Evolutionary conservation across 2,329 filamentous ascomycete genomes (phyloP).

Genomic region (Colletotrichum agaves): DNA sequence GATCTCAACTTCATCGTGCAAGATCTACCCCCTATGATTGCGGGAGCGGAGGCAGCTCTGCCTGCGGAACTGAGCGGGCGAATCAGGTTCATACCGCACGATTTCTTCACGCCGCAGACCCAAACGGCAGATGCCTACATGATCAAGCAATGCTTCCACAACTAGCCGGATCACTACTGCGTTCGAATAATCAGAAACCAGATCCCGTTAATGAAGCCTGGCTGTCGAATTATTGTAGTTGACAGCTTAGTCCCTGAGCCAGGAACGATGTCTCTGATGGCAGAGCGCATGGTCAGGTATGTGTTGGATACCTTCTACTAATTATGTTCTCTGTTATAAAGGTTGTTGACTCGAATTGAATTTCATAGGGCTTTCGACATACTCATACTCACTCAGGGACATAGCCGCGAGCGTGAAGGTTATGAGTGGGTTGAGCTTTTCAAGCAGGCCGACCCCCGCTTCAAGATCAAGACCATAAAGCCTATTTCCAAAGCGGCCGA

Average conservation of each 20-base stretch:
- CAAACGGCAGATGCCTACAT: slow-evolving; percentile 3
- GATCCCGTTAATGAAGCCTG: slow-evolving; percentile 1
- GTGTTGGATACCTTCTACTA: not conserved
- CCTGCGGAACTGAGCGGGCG: not conserved
- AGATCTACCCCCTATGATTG: not conserved
- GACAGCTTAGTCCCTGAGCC: slow-evolving; percentile 8
- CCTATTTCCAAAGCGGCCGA: slow-evolving; percentile 3
- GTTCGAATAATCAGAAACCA: slow-evolving; percentile 3
- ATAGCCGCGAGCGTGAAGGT: not conserved
- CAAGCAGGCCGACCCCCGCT: not conserved
- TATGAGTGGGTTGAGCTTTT: slow-evolving; percentile 1
- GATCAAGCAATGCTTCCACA: slow-evolving; percentile 6
- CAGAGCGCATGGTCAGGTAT: slow-evolving; percentile 3
- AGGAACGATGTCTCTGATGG: slow-evolving; percentile 3
- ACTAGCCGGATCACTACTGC: slow-evolving; percentile 4
- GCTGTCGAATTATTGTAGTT: not conserved
- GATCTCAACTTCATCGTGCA: slow-evolving; percentile 4
- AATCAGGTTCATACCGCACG: not conserved
- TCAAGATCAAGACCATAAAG: not conserved
- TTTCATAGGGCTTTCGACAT: not conserved
- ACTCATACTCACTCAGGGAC: not conserved
- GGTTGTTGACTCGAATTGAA: not conserved
- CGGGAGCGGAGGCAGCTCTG: not conserved
- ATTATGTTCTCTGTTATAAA: not conserved
- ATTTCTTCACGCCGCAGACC: slow-evolving; percentile 7